phyloP scores from a whole-genome alignment of 2,329 filamentous ascomycete genomes.

The Monosporascus sp. region DNA sequence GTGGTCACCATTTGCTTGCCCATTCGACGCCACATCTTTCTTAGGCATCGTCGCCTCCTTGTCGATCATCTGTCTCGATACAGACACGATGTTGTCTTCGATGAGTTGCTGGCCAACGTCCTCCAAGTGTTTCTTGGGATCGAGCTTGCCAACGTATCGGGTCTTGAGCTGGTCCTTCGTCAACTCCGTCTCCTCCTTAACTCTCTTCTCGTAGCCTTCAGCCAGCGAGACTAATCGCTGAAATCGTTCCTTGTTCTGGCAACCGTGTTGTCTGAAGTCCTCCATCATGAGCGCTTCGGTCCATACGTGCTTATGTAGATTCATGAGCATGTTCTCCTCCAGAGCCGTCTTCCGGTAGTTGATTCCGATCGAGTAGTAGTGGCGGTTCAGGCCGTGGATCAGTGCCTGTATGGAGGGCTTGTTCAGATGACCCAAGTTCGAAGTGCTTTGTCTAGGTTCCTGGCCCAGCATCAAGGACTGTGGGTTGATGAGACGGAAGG shows the following conservation, averaged over 20 bases:
- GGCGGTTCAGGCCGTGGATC: conserved; percentile 94
- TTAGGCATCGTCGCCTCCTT: conserved; percentile 93
- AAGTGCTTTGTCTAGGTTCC: conserved; percentile 95
- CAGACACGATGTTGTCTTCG: conserved; percentile 98
- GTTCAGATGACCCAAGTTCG: conserved; percentile 95
- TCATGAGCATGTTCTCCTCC: conserved; percentile 99
- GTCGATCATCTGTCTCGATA: conserved; percentile 99
- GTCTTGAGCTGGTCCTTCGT: conserved; percentile 98
- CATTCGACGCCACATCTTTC: conserved; percentile 51
- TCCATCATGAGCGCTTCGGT: conserved; percentile 97
- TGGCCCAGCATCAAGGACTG: conserved; percentile 97
- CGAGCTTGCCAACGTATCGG: conserved; percentile 96
- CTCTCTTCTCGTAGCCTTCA: conserved; percentile 96
- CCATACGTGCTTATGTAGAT: conserved; percentile 99
- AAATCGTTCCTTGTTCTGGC: conserved; percentile 81
- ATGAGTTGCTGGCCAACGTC: conserved; percentile 95
- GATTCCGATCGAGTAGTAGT: conserved; percentile 99
- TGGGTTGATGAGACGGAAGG: conserved; percentile 96
- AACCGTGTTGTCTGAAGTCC: conserved; percentile 80
- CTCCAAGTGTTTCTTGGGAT: conserved; percentile 98
- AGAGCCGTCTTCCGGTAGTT: conserved; percentile 96
- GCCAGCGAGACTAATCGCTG: conserved; percentile 83
- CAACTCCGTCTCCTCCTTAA: conserved; percentile 97
- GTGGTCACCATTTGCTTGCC: conserved; percentile 47
- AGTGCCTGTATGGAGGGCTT: conserved; percentile 99